Evolutionary conservation across 148 eudicot genomes (phyloP).

Genomic region (Vaccinium myrtillus): DNA sequence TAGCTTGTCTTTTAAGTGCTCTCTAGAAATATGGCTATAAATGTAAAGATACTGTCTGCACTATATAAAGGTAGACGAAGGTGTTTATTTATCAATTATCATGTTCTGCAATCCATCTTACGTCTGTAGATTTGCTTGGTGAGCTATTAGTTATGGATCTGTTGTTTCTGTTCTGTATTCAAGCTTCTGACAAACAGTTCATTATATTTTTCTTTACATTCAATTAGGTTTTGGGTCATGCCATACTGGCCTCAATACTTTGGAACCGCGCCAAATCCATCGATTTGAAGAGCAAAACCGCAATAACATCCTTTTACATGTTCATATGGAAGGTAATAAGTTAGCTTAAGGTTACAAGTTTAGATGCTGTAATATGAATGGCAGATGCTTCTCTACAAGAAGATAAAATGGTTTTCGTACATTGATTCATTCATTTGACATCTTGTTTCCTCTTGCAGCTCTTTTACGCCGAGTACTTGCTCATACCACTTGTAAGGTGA

Average conservation of each 20-base stretch:
- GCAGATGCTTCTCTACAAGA: neutral
- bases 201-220: conserved; percentile 10
- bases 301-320: conserved; percentile 96
- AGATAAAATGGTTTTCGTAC: neutral
- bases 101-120: neutral
- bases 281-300: conserved; percentile 78
- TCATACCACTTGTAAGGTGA: conserved; percentile 92
- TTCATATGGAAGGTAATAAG: conserved; percentile 92
- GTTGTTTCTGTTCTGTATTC: neutral
- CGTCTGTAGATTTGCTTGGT: neutral
- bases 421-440: neutral
- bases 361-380: neutral
- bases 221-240: conserved; percentile 79
- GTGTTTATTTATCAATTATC: neutral
- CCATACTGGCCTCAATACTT: conserved; percentile 53
- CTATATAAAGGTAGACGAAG: neutral
- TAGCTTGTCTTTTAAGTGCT: neutral
- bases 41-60: neutral
- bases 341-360: neutral
- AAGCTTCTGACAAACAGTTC: conserved; percentile 1
- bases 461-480: conserved; percentile 93
- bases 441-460: conserved; percentile 56
- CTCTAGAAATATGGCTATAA: neutral
- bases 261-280: conserved; percentile 80
- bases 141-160: neutral